Percentiles rank a stretch among this genome's conserved stretches.
phyloP scores from a whole-genome alignment of 441 rosid genomes.

The Croton laevigatus region DNA sequence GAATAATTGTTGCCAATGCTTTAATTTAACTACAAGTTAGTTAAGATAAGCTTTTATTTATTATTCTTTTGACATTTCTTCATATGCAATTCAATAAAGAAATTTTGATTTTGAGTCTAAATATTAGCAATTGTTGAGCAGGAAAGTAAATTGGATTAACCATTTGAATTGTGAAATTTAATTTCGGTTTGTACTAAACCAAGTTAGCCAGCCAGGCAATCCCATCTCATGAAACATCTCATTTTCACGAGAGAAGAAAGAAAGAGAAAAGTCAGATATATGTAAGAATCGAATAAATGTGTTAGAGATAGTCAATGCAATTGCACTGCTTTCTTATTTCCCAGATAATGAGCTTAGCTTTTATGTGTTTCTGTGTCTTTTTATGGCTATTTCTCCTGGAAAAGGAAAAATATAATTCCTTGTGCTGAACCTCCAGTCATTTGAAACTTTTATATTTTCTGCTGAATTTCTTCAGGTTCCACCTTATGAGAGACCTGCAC shows the following conservation, averaged over 20 bases:
- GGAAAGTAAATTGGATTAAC: not conserved
- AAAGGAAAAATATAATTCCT: not conserved
- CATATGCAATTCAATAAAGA: not conserved
- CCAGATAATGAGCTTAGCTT: not conserved
- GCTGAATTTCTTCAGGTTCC: constrained; percentile 50
- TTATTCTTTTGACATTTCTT: not conserved
- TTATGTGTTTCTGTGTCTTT: not conserved
- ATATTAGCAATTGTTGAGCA: too few species aligned
- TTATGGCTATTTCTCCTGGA: not conserved
- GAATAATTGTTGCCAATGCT: not conserved
- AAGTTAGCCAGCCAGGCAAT: too few species aligned
- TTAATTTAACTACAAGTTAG: constrained; percentile 2
- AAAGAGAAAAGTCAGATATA: not conserved
- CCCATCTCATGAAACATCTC: too few species aligned
- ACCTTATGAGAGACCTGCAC: constrained; percentile 95
- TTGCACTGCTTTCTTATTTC: not conserved
- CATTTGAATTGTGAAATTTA: not conserved
- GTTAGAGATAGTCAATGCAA: not conserved
- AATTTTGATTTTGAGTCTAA: too few species aligned
- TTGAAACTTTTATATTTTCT: constrained; percentile 2
- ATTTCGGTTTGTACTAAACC: not conserved
- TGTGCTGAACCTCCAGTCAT: not conserved
- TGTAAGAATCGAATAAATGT: not conserved
- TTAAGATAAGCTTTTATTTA: not conserved
- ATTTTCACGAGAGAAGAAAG: not conserved